Evolutionary conservation across 2,329 filamentous ascomycete genomes (phyloP).

Genomic region (Cercospora brassicicola): DNA sequence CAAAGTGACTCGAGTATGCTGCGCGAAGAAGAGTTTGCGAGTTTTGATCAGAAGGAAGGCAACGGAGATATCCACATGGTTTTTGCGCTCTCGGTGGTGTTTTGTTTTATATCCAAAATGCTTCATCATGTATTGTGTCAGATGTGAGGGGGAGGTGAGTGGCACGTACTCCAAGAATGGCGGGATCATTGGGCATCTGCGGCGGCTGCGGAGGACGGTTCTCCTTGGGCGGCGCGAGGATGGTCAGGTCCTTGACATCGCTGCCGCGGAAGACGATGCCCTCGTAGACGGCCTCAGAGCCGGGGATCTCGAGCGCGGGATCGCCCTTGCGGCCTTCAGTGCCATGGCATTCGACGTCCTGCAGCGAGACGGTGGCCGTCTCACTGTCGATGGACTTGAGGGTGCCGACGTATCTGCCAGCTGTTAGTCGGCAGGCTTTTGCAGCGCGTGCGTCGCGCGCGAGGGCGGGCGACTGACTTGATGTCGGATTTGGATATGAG

Average conservation of each 20-base stretch:
- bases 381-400: slow-evolving; percentile 98
- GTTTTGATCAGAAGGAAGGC: slow-evolving; percentile 91
- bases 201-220: slow-evolving; percentile 60
- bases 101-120: slow-evolving; percentile 92
- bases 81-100: slow-evolving; percentile 91
- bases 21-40: not conserved
- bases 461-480: slow-evolving; percentile 60
- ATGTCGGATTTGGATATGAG: slow-evolving; percentile 97
- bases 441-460: not conserved
- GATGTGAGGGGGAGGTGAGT: slow-evolving; percentile 17
- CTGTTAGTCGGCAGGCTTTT: slow-evolving; percentile 4
- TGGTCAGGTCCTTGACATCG: slow-evolving; percentile 96
- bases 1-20: slow-evolving; percentile 10
- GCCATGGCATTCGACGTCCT: slow-evolving; percentile 92
- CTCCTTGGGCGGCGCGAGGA: slow-evolving; percentile 72
- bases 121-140: slow-evolving; percentile 72
- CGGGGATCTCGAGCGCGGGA: slow-evolving; percentile 76
- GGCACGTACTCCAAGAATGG: slow-evolving; percentile 89
- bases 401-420: slow-evolving; percentile 81
- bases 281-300: slow-evolving; percentile 88
- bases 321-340: slow-evolving; percentile 84
- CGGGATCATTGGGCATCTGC: slow-evolving; percentile 87
- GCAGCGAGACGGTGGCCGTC: slow-evolving; percentile 91
- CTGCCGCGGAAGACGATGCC: slow-evolving; percentile 98
- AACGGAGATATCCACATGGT: slow-evolving; percentile 90